Evolutionary conservation across 1,284 basidiomycete species (phyloP).

Genomic region (Polyporus tsugae): DNA sequence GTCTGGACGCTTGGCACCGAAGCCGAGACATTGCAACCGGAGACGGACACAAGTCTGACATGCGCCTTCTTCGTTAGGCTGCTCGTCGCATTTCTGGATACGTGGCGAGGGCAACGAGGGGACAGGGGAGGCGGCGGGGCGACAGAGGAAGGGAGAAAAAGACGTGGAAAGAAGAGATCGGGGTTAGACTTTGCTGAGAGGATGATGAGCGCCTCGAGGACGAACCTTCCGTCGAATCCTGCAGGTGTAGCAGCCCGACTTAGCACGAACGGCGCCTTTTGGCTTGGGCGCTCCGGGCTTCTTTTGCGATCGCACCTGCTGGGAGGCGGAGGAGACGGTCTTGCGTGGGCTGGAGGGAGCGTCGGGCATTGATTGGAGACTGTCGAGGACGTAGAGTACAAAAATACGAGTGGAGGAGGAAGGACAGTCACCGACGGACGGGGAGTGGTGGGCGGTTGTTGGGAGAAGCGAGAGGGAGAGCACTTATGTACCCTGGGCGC

Average conservation of each 20-base stretch:
- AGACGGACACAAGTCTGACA: slow-evolving; percentile 83
- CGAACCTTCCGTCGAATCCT: slow-evolving; percentile 81
- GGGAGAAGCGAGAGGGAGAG: slow-evolving; percentile 35
- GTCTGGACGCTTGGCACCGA: slow-evolving; percentile 83
- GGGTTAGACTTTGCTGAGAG: slow-evolving; percentile 29
- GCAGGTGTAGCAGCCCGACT: slow-evolving; percentile 87
- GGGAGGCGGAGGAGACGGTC: slow-evolving; percentile 46
- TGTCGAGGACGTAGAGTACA: slow-evolving; percentile 27
- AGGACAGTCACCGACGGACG: slow-evolving; percentile 28
- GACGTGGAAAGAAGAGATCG: slow-evolving; percentile 30
- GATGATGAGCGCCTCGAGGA: slow-evolving; percentile 34
- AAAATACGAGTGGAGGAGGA: slow-evolving; percentile 30
- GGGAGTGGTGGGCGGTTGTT: slow-evolving; percentile 37
- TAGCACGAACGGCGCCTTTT: slow-evolving; percentile 81
- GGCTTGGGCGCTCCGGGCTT: slow-evolving; percentile 68
- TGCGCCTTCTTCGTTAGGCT: slow-evolving; percentile 62
- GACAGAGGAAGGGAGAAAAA: slow-evolving; percentile 28
- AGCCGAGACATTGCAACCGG: slow-evolving; percentile 85
- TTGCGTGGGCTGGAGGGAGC: slow-evolving; percentile 44
- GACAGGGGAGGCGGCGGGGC: slow-evolving; percentile 15
- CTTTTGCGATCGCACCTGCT: slow-evolving; percentile 47
- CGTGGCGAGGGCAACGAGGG: slow-evolving; percentile 21
- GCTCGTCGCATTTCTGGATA: slow-evolving; percentile 83
- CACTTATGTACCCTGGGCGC: slow-evolving; percentile 48
- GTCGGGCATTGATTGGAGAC: slow-evolving; percentile 42